Base-by-base conservation (phyloP, 306 rosid species). In the Chamaecrista fasciculata region DNA sequence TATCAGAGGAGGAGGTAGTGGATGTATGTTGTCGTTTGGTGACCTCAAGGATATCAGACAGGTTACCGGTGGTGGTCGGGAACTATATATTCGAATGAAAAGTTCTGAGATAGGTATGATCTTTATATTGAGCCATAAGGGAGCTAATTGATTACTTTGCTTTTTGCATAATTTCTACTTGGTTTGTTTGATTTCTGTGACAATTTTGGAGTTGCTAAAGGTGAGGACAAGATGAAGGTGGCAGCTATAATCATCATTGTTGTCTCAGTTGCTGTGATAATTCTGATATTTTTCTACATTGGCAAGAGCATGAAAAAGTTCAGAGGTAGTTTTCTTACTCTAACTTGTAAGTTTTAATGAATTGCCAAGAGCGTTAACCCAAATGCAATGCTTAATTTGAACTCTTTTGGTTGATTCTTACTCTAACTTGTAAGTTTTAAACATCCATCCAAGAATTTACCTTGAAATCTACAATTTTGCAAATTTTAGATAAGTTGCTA, bases 1-100 rank as follows among this genome's bases (percentile, higher is more conserved):
- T 70, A 66, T 72, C 23, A 71, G 83, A 1, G 86, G 74, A 60
- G 84, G 59, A 16, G 91, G 89, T 3, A 79, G 77, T 69, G 95
- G 96, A 9, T 90, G 95, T 47, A 70, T 60, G 20, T 59, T 80
- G 42, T 86, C 92, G 94, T 78, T 71, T 67, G 80, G 82, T 70
- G 82, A 71, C 64, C 75, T 85, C 8, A 26, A 26, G 12, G 85
- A 87, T 65, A 39, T 81, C 2, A 79, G 74, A 73, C 63, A 71
- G 23, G 8, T 78, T 52, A 15, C 71, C 0, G 48, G 12, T 15
- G 60, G 49, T 36, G 83, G 73, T 14, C 67, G 55, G n/a, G 85
- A 78, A 63, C 48, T 81, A 6, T 85, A 79, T 49, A 59, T 87
- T 25, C 74, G 86, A 58, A 62, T 71, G 65, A 28, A 67, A 10